Evolutionary conservation across 495 filamentous ascomycete species (phyloP).

Genomic region (Talaromyces adpressus): DNA sequence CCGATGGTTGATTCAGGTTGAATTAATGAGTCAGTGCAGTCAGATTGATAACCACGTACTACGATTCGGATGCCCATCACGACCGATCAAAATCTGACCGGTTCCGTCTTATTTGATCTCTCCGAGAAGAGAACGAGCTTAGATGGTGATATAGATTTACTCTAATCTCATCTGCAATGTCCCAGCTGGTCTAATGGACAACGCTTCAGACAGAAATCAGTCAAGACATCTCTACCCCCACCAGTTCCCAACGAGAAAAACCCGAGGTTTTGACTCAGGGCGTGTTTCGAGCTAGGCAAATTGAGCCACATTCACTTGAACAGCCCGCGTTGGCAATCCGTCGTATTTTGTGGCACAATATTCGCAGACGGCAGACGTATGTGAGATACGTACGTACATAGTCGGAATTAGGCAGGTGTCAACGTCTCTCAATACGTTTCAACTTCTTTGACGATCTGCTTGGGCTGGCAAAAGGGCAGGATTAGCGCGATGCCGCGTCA

Average conservation of each 20-base stretch:
- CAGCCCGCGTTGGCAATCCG: neutral
- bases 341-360: neutral
- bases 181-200: neutral
- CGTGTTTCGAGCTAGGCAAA: neutral
- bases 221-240: neutral
- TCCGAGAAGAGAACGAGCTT: neutral
- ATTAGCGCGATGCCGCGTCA: neutral
- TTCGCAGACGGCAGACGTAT: neutral
- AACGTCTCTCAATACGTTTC: neutral
- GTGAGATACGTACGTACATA: neutral
- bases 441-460: neutral
- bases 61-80: neutral
- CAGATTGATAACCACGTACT: neutral
- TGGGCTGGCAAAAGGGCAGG: neutral
- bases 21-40: neutral
- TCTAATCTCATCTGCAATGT: neutral
- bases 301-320: neutral
- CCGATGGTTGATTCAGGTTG: neutral
- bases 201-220: neutral
- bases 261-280: neutral
- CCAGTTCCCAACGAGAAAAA: neutral
- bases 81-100: neutral
- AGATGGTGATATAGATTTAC: neutral
- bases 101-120: neutral
- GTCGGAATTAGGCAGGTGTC: neutral